These are phyloP conservation scores for Mucor racemosus DNA, from an alignment of 371 early-diverging fungal species.

Conservation along the genomic window DNA sequence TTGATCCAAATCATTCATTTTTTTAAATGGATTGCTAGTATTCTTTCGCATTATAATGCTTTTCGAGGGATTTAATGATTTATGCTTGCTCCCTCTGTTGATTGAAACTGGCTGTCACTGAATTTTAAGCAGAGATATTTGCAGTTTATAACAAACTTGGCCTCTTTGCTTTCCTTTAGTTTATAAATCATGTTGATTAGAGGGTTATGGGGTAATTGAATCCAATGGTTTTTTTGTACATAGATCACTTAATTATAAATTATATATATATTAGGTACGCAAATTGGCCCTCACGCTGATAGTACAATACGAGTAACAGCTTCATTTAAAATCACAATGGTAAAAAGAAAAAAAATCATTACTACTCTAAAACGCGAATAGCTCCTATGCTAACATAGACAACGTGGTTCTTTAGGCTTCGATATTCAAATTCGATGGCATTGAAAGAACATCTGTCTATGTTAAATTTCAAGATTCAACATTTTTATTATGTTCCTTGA, in stretches of 20 bases:
- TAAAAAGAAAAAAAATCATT: background rate
- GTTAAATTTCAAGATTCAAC: conserved; percentile 4
- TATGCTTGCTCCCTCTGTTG: too few species aligned
- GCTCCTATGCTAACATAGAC: background rate
- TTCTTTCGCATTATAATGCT: too few species aligned
- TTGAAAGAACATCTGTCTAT: conserved; percentile 5
- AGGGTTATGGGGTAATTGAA: conserved; percentile 15
- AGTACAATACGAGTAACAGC: background rate
- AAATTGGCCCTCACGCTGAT: background rate
- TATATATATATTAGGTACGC: background rate
- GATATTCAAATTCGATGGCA: background rate
- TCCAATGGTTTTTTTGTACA: background rate
- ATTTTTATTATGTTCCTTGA: conserved; percentile 9
- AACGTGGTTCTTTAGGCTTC: conserved; percentile 5
- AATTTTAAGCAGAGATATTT: background rate
- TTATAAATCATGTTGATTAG: conserved; percentile 14
- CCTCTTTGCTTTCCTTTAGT: conserved; percentile 1
- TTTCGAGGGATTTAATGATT: too few species aligned
- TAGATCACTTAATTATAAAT: background rate
- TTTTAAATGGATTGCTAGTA: too few species aligned
- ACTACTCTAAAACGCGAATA: too few species aligned
- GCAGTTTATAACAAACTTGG: background rate
- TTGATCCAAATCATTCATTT: too few species aligned
- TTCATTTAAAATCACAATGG: conserved; percentile 15
- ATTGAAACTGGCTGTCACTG: background rate